A percentile compares a stretch with the other conserved stretches of the same genome.
phyloP scores from a whole-genome alignment of 495 filamentous ascomycete genomes.

The Neurospora discreta region DNA sequence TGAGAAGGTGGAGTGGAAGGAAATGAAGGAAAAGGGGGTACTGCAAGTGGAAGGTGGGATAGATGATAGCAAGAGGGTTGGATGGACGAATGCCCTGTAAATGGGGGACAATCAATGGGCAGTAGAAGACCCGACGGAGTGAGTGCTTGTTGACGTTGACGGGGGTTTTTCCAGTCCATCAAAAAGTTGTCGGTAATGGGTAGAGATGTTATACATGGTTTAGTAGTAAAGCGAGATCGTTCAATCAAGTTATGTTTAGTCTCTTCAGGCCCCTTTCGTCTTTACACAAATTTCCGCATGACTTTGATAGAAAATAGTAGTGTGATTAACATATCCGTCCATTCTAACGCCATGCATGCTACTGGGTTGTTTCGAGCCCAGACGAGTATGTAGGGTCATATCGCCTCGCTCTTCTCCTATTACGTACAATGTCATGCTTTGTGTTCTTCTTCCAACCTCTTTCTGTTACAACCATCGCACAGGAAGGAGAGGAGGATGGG shows the following conservation, averaged over 20 bases:
- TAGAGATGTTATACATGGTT: background rate
- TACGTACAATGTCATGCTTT: background rate
- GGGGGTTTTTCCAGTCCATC: background rate
- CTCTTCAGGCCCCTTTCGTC: background rate
- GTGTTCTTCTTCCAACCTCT: background rate
- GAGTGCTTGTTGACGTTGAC: background rate
- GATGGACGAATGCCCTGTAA: background rate
- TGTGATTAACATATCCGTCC: background rate
- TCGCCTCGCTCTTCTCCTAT: background rate
- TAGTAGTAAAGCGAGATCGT: background rate
- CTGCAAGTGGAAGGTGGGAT: too few relatives aligned
- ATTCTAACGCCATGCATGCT: background rate
- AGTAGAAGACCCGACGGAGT: background rate
- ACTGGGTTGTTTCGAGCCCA: too few relatives aligned
- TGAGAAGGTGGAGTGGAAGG: background rate
- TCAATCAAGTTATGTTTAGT: background rate
- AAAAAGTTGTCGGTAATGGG: background rate
- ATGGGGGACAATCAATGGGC: background rate
- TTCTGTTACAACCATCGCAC: background rate
- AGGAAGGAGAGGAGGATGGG: background rate
- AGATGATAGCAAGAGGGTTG: background rate
- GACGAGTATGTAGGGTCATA: background rate
- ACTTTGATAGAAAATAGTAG: background rate
- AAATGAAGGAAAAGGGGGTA: too few relatives aligned
- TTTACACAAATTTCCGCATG: background rate